Conservation (phyloP, 345 rosid genomes). For the Hypericum perforatum region DNA sequence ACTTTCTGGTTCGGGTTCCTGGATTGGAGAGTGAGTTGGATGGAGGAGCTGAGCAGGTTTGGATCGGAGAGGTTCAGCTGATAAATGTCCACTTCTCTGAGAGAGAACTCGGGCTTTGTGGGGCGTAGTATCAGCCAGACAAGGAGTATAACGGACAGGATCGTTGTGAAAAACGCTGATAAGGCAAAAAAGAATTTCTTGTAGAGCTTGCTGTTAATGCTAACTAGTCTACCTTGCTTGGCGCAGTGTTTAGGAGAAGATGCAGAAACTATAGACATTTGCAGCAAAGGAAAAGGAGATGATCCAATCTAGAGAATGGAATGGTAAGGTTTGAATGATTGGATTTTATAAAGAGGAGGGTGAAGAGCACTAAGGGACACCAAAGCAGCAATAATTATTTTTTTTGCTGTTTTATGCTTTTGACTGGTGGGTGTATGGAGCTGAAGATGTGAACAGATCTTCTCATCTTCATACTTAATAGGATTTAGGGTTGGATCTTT, state of each 20-base stretch:
- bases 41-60: slow-evolving; percentile 76
- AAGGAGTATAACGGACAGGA: slow-evolving; percentile 46
- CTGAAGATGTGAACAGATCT: too few species aligned
- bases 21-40: slow-evolving; percentile 54
- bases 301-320: not conserved
- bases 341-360: slow-evolving; percentile 8
- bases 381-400: not conserved
- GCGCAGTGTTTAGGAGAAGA: slow-evolving; percentile 79
- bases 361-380: not conserved
- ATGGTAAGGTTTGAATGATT: not conserved
- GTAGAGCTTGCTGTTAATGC: slow-evolving; percentile 26
- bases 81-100: slow-evolving; percentile 49
- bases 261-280: slow-evolving; percentile 56
- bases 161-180: slow-evolving; percentile 37
- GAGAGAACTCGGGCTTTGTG: slow-evolving; percentile 58
- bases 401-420: not conserved
- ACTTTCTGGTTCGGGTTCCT: slow-evolving; percentile 62
- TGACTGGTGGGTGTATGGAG: too few species aligned
- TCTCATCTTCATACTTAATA: too few species aligned
- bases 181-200: slow-evolving; percentile 50
- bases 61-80: slow-evolving; percentile 49
- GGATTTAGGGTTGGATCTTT: too few species aligned
- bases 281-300: slow-evolving; percentile 14
- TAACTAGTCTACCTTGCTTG: slow-evolving; percentile 23
- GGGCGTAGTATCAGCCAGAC: slow-evolving; percentile 73